Base-by-base conservation (phyloP, 139 green algal genomes). In the Chlamydomonas incerta region DNA sequence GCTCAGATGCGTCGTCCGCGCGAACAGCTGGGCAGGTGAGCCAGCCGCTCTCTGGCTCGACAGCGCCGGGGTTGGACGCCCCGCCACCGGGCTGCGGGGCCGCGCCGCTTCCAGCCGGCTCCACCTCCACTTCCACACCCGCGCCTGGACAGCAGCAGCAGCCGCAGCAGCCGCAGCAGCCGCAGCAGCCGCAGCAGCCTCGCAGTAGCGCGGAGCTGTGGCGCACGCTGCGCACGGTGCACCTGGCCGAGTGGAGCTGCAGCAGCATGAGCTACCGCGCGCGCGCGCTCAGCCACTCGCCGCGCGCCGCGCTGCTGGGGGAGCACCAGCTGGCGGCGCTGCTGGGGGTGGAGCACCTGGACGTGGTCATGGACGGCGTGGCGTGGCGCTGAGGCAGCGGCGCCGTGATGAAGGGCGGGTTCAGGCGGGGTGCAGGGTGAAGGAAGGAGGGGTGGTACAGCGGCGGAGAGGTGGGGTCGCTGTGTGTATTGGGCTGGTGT, bases 341-440 rank as follows among this genome's bases (percentile, higher is more conserved):
- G 65, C 68, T 92, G 55, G 62, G 65, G 0, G 86, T 83, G 1
- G 57, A 34, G 21, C 58, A 86, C 50, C 62, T 81, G 47, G 52
- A 83, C 34, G 74, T 81, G 33, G 85, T 92, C 17, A 88, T 92
- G 81, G 88, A 88, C 33, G 81, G 84, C 0, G 67, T 88, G 18
- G 85, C 85, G 10, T 91, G 88, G 88, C 58, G 82, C 68, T 79
- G 71, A 84, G 33, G n/a, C n/a, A n/a, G n/a, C n/a, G n/a, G n/a
- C n/a, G n/a, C n/a, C n/a, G 17, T 35, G 26, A 20, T 69, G 26
- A 15, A 69, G 29, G 28, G n/a, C n/a, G n/a, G n/a, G n/a, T n/a
- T n/a, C n/a, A n/a, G n/a, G n/a, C n/a, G n/a, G n/a, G n/a, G n/a
- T n/a, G n/a, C n/a, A n/a, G n/a, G n/a, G n/a, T n/a, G n/a, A n/a